phyloP scores from a whole-genome alignment of 352 stramenopile genomes.

The Aphanomyces cochlioides region DNA sequence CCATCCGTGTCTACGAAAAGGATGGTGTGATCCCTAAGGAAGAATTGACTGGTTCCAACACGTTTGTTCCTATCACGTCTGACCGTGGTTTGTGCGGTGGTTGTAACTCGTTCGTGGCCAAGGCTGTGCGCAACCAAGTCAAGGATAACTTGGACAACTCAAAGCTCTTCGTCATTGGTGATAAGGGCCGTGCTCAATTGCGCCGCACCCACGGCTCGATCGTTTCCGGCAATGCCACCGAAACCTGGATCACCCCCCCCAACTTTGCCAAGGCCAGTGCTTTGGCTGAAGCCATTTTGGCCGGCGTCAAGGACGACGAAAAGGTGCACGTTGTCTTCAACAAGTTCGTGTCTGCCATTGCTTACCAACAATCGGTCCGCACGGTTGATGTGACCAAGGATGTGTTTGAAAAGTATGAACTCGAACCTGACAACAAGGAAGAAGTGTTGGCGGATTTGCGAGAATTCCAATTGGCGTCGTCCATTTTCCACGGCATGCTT shows the following conservation, averaged over 20 bases:
- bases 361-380: slow-evolving; percentile 92
- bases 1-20: slow-evolving; percentile 78
- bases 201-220: slow-evolving; percentile 66
- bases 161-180: slow-evolving; percentile 94
- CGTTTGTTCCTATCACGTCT: slow-evolving; percentile 95
- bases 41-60: slow-evolving; percentile 80
- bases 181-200: slow-evolving; percentile 95
- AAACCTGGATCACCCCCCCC: slow-evolving; percentile 63
- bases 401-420: slow-evolving; percentile 92
- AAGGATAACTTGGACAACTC: slow-evolving; percentile 52
- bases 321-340: slow-evolving; percentile 97
- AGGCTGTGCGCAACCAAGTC: slow-evolving; percentile 84
- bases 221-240: slow-evolving; percentile 79
- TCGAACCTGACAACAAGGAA: slow-evolving; percentile 97
- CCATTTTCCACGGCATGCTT: slow-evolving; percentile 95
- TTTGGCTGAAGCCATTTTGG: slow-evolving; percentile 86
- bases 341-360: slow-evolving; percentile 94
- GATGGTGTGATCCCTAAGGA: slow-evolving; percentile 81
- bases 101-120: slow-evolving; percentile 96
- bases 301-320: slow-evolving; percentile 76
- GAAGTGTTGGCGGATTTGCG: slow-evolving; percentile 96
- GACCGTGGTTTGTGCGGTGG: slow-evolving; percentile 98
- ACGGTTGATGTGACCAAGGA: slow-evolving; percentile 62
- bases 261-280: slow-evolving; percentile 92
- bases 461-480: slow-evolving; percentile 88